phyloP scores from a whole-genome alignment of 2,329 filamentous ascomycete species.

The Thielaviopsis cerberus region DNA sequence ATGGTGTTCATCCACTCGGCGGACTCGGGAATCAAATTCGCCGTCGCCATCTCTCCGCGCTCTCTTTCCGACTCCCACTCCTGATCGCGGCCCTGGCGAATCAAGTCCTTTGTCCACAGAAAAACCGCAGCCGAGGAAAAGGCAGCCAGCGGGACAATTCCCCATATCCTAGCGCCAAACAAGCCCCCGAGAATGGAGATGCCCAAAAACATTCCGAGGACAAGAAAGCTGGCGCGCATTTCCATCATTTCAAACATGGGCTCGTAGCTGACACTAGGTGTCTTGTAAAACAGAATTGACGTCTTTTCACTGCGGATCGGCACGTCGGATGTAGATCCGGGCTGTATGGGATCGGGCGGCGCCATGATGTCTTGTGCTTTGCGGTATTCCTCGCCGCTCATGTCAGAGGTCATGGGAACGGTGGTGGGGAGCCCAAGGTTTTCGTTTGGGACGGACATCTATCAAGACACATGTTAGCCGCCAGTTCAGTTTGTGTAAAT shows the following conservation, averaged over 20 bases:
- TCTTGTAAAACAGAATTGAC: slow-evolving; percentile 88
- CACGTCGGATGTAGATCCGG: slow-evolving; percentile 75
- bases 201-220: slow-evolving; percentile 48
- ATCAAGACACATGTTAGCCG: background rate
- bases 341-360: slow-evolving; percentile 68
- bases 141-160: slow-evolving; percentile 53
- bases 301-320: slow-evolving; percentile 94
- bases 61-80: slow-evolving; percentile 82
- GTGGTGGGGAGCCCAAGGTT: slow-evolving; percentile 62
- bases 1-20: slow-evolving; percentile 94
- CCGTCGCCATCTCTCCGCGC: slow-evolving; percentile 66
- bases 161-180: slow-evolving; percentile 61
- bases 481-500: no score
- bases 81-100: slow-evolving; percentile 60
- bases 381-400: slow-evolving; percentile 65
- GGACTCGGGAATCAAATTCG: slow-evolving; percentile 79
- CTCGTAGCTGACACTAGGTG: slow-evolving; percentile 73
- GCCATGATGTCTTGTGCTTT: slow-evolving; percentile 75
- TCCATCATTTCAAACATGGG: slow-evolving; percentile 69
- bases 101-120: slow-evolving; percentile 75
- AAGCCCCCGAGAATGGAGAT: slow-evolving; percentile 62
- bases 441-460: slow-evolving; percentile 75
- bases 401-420: slow-evolving; percentile 49
- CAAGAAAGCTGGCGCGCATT: slow-evolving; percentile 51
- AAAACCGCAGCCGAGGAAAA: slow-evolving; percentile 63